Evolutionary conservation across 2,329 filamentous ascomycete genomes (phyloP).

Genomic region (Botrytis medusae): DNA sequence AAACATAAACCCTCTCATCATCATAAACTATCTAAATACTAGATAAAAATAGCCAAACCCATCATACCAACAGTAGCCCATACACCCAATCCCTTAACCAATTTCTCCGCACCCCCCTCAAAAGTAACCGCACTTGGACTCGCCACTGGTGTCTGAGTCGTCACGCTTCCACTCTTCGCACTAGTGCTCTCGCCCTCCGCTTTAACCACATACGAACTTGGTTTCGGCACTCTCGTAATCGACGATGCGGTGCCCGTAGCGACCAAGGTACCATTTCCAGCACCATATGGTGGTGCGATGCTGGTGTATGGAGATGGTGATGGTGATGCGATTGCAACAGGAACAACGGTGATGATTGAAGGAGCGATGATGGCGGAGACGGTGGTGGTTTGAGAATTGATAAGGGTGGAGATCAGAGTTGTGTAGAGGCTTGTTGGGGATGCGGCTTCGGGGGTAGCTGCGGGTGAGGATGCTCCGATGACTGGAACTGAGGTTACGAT

Average conservation of each 20-base stretch:
- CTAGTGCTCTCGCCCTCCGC: background rate
- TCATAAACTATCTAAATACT: background rate
- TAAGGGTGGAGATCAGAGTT: background rate
- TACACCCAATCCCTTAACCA: background rate
- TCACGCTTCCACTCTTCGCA: background rate
- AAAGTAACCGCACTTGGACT: background rate
- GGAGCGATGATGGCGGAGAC: background rate
- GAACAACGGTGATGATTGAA: conserved; percentile 10
- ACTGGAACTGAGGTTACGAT: background rate
- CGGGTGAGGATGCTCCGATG: background rate
- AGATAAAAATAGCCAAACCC: conserved; percentile 7
- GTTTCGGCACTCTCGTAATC: background rate
- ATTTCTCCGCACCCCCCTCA: background rate
- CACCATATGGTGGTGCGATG: background rate
- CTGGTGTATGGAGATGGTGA: background rate
- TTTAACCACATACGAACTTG: background rate
- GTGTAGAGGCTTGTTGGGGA: background rate
- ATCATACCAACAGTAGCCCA: background rate
- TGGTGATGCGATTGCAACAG: background rate
- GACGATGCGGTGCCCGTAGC: background rate
- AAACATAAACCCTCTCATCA: background rate
- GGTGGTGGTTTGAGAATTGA: background rate
- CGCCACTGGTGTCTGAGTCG: background rate
- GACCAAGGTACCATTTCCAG: background rate
- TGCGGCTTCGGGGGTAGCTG: background rate